Conservation (phyloP, 2,329 filamentous ascomycete species). For the Samsoniella hepiali region DNA sequence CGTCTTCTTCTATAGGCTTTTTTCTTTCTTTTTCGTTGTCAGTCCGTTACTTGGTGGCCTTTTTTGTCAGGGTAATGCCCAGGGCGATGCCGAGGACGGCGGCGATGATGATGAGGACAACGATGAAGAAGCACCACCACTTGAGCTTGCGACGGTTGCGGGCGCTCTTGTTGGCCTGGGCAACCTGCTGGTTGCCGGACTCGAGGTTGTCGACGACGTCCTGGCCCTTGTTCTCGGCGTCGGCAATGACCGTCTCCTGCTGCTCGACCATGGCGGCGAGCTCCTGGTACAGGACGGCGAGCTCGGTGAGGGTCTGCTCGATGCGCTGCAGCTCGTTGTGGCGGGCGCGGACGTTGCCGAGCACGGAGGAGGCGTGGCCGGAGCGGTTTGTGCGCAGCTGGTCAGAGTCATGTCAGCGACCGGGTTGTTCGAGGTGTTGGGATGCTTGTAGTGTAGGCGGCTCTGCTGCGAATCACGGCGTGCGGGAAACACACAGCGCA, state of each 20-base stretch:
- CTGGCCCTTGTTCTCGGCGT: slow-evolving; percentile 63
- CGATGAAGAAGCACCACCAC: slow-evolving; percentile 72
- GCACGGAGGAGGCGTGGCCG: slow-evolving; percentile 68
- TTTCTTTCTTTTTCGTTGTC: not conserved
- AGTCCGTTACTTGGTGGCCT: not conserved
- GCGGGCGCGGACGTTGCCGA: slow-evolving; percentile 75
- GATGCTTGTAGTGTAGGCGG: too few species aligned
- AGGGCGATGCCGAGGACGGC: slow-evolving; percentile 54
- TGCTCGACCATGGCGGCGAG: slow-evolving; percentile 71
- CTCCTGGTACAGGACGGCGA: slow-evolving; percentile 68
- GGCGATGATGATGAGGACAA: slow-evolving; percentile 54
- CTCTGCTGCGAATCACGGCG: not conserved
- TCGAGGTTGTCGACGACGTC: slow-evolving; percentile 65
- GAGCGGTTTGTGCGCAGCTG: slow-evolving; percentile 73
- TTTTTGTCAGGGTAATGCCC: slow-evolving; percentile 42
- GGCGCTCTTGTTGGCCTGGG: slow-evolving; percentile 64
- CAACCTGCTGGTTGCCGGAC: slow-evolving; percentile 66
- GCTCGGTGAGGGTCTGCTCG: slow-evolving; percentile 69
- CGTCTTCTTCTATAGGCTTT: not conserved
- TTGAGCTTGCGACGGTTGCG: slow-evolving; percentile 70
- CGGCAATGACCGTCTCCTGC: slow-evolving; percentile 62
- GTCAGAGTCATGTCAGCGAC: not conserved
- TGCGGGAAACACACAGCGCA: not conserved
- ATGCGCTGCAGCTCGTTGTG: slow-evolving; percentile 82
- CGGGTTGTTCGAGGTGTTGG: too few species aligned